Evolutionary conservation across 106 monocot species (phyloP).

Genomic region (Dendrobium huoshanense): DNA sequence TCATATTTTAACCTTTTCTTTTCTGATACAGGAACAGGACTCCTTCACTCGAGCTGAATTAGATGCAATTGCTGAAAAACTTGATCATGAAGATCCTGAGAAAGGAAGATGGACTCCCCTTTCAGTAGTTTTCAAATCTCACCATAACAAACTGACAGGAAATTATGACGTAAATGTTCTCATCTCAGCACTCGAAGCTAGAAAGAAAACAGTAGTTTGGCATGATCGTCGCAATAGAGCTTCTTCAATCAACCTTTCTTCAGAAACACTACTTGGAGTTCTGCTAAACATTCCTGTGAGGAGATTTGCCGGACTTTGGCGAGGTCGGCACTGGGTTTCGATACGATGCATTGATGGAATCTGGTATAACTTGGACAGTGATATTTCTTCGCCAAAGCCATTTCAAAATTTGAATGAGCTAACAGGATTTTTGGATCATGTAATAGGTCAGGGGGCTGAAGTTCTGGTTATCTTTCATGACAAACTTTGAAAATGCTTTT

Average conservation of each 20-base stretch:
- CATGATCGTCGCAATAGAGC: constrained; percentile 74
- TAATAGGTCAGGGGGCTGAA: constrained; percentile 54
- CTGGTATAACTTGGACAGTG: constrained; percentile 95
- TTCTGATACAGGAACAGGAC: constrained; percentile 51
- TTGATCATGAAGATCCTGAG: constrained; percentile 42
- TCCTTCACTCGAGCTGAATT: constrained; percentile 67
- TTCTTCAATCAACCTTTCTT: constrained; percentile 42
- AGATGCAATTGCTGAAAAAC: constrained; percentile 66
- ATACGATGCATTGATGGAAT: constrained; percentile 42
- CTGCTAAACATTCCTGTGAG: constrained; percentile 62
- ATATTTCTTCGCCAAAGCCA: constrained; percentile 41
- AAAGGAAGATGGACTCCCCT: constrained; percentile 56
- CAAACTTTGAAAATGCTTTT: not conserved
- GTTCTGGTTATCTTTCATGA: constrained; percentile 44
- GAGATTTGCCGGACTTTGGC: constrained; percentile 68
- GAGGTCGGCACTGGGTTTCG: constrained; percentile 76
- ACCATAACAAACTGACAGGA: constrained; percentile 75
- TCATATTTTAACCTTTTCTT: not conserved
- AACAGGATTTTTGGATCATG: constrained; percentile 34
- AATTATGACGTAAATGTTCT: constrained; percentile 97
- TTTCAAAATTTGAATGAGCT: constrained; percentile 41
- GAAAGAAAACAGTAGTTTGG: constrained; percentile 62
- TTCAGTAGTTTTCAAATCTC: constrained; percentile 67
- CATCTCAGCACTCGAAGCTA: constrained; percentile 60
- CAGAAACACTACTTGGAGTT: constrained; percentile 51